Base-by-base conservation (phyloP, 2,329 filamentous ascomycete genomes). In the Fusarium humuli region DNA sequence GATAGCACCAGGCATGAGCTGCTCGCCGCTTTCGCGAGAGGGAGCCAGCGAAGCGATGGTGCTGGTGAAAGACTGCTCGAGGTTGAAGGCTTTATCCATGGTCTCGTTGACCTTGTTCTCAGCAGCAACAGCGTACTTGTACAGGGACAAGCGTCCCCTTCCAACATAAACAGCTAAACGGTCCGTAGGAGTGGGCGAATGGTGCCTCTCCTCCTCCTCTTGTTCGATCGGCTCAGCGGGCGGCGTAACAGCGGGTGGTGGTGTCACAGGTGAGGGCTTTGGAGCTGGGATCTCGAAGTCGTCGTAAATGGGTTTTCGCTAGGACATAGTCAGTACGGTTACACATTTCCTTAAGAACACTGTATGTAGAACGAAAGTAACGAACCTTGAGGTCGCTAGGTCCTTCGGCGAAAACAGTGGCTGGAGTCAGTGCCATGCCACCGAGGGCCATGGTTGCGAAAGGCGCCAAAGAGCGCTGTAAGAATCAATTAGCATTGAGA, bases 41-140 rank as follows among this genome's bases (percentile, higher is more conserved):
- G 96, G 96, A 22, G 94, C 96, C 41, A 99, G 88, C 23, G 92
- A 94, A 63, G 94, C 93, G 73, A 99, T 82, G 66, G 96, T 98
- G 81, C 87, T 88, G 75, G 95, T 97, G 84, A 98, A 94, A 78
- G 90, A 92, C 79, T 92, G 90, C 85, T 99, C 96, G 72, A 97
- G 90, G 79, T 90, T 83, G 77, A 99, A 93, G 73, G 92, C 92
- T 71, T 87, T 88, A 79, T 94, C 92, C 83, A 98, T 91, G 74
- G 91, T 86, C 74, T 85, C 81, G 86, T 99, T 98, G 82, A 98
- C 88, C 76, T 90, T 87, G 80, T 94, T 90, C 84, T 98, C 95
- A 75, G 91, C 89, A 58, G 85, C 82, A 59, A 91, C 88, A 63
- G 92, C 91, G 77, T 94, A 89, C 55, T 85, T 81, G 85, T 98